Base-by-base conservation (phyloP, 2,329 filamentous ascomycete genomes). In the Didymellaceae sp. region DNA sequence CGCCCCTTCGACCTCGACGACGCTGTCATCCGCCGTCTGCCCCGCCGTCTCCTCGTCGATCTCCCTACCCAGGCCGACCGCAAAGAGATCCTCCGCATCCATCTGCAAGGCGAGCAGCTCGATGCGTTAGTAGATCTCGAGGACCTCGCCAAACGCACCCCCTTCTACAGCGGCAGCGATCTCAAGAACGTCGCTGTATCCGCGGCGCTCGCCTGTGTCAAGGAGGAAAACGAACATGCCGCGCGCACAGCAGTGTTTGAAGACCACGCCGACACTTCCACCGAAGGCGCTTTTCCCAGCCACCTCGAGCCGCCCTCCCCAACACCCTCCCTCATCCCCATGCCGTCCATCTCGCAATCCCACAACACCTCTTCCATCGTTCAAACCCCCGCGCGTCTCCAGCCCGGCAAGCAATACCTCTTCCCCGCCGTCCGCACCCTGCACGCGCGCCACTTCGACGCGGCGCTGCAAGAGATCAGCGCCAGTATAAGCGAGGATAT, bases 401-500 rank as follows among this genome's bases (percentile, higher is more conserved):
- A 13, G 26, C 26, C 26, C 1, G 26, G 26, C 26, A 28, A 13
- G 26, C 26, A 28, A 8, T 83, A 87, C 68, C 74, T 79, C 37
- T 91, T 90, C 67, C 88, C 90, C 0, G 82, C 85, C 58, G 85
- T 82, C 61, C 84, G 91, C 8, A 82, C 81, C 0, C 79, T 99
- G 22, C 79, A 77, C 3, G 74, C 76, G 17, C 73, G 79, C 2
- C 94, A 99, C 74, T 97, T 99, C 67, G 88, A 92, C 13, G 88
- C 85, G 59, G 94, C 91, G 2, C 80, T 96, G 64, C 83, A 85
- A 63, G 92, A 97, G 73, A 96, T 99, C 61, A 90, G 88, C 47
- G 91, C 94, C 0, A 95, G 90, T 64, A 92, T 97, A 59, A 92
- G 86, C 63, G 93, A 97, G 73, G 92, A 99, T 66, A 97, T 97